Evolutionary conservation across 108 stramenopile genomes (phyloP).

Genomic region (Epipyxis sp.): DNA sequence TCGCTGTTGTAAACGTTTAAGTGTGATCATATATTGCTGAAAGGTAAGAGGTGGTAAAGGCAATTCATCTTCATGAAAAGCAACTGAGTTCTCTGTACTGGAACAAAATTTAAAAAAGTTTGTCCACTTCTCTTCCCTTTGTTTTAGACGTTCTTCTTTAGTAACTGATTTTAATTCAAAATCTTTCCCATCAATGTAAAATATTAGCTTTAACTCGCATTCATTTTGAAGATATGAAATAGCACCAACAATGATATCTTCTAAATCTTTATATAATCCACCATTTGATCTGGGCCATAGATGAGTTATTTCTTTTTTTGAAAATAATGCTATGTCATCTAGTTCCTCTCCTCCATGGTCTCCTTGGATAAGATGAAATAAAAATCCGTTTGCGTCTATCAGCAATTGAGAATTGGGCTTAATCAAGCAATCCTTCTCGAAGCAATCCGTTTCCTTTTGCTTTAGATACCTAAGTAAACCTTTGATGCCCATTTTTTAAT

Average conservation of each 20-base stretch:
- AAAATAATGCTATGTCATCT: no score
- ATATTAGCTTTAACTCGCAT: background rate
- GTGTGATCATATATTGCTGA: background rate
- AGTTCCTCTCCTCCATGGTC: no score
- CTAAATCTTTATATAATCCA: background rate
- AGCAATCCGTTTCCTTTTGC: background rate
- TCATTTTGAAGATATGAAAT: background rate
- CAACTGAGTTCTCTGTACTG: background rate
- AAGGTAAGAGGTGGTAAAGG: background rate
- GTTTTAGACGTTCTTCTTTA: background rate
- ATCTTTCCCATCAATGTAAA: background rate
- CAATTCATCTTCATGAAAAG: background rate
- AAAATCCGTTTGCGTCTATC: background rate
- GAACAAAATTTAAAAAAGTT: background rate
- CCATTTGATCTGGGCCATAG: background rate
- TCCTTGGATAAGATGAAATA: no score
- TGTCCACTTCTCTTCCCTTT: background rate
- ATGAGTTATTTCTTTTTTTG: background rate
- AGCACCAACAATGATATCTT: background rate
- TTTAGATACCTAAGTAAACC: background rate
- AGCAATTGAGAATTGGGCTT: background rate
- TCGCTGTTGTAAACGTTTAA: background rate
- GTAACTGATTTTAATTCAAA: background rate
- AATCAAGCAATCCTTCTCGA: background rate
- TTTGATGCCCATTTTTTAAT: background rate